These are phyloP conservation scores for Cotoneaster glaucophyllus DNA, from an alignment of 306 rosid genomes.

Conservation along the genomic window DNA sequence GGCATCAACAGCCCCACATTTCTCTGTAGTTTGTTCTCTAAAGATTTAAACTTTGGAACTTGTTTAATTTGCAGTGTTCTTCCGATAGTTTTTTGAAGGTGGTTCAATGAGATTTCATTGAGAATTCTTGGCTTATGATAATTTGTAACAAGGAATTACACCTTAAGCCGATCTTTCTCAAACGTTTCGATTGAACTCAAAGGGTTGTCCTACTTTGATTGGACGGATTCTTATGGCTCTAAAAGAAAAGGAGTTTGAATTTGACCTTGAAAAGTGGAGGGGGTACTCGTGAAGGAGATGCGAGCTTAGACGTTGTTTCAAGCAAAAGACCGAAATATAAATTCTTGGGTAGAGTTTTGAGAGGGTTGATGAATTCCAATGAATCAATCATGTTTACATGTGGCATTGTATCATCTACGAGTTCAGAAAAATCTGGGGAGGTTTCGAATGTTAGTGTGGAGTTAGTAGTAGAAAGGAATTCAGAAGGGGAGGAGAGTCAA, in stretches of 20 bases:
- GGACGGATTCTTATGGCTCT: background rate
- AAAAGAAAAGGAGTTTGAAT: conserved; percentile 28
- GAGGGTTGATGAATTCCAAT: conserved; percentile 27
- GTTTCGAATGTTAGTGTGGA: conserved; percentile 22
- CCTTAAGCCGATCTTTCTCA: background rate
- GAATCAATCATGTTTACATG: conserved; percentile 26
- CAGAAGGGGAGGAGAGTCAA: conserved; percentile 17
- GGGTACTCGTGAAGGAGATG: conserved; percentile 41
- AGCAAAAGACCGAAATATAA: conserved; percentile 21
- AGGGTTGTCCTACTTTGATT: background rate
- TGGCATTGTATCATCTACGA: conserved; percentile 28
- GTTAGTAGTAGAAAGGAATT: conserved; percentile 28
- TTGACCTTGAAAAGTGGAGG: conserved; percentile 62
- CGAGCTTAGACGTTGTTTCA: conserved; percentile 27
- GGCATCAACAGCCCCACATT: background rate
- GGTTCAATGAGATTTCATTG: background rate
- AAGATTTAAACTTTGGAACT: background rate
- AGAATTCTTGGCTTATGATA: background rate
- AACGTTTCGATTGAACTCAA: background rate
- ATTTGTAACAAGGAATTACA: background rate
- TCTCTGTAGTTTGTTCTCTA: background rate
- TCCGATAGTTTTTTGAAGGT: background rate
- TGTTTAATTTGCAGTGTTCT: background rate
- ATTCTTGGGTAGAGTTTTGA: conserved; percentile 20
- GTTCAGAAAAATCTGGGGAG: conserved; percentile 24